These are phyloP conservation scores for Trypanosoma vivax DNA, from an alignment of 208 protist species.

Conservation along the genomic window DNA sequence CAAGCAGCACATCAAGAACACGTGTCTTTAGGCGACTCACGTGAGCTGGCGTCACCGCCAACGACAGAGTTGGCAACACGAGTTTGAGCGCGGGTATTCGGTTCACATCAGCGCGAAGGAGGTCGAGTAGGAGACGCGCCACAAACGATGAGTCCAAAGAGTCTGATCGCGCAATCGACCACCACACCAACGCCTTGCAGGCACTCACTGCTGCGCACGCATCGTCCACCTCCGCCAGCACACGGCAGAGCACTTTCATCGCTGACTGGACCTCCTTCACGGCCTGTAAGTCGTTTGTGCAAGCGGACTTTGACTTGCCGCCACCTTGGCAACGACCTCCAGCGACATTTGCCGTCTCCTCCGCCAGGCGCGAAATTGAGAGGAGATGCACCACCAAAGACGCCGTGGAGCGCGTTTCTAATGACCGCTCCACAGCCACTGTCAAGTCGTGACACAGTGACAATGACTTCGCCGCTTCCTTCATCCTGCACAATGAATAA, in stretches of 20 bases:
- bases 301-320: neutral
- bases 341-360: conserved; percentile 20
- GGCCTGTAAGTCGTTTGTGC: neutral
- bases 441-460: too few species aligned
- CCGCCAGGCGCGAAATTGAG: conserved; percentile 28
- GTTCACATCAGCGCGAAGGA: conserved; percentile 1
- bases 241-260: conserved; percentile 25
- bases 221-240: conserved; percentile 39
- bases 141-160: conserved; percentile 38
- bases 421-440: conserved; percentile 9
- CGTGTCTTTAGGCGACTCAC: conserved; percentile 36
- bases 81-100: neutral
- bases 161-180: conserved; percentile 73
- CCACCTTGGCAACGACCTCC: neutral
- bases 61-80: neutral
- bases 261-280: conserved; percentile 6
- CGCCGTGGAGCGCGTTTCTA: conserved; percentile 29
- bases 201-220: conserved; percentile 34
- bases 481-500: too few species aligned
- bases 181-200: conserved; percentile 46
- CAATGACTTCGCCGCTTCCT: too few species aligned
- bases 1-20: conserved; percentile 72
- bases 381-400: conserved; percentile 35
- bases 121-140: conserved; percentile 9
- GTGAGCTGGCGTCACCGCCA: conserved; percentile 6